Evolutionary conservation across 1,139 yeast species (phyloP).

Genomic region (Suhomyces terraborum): DNA sequence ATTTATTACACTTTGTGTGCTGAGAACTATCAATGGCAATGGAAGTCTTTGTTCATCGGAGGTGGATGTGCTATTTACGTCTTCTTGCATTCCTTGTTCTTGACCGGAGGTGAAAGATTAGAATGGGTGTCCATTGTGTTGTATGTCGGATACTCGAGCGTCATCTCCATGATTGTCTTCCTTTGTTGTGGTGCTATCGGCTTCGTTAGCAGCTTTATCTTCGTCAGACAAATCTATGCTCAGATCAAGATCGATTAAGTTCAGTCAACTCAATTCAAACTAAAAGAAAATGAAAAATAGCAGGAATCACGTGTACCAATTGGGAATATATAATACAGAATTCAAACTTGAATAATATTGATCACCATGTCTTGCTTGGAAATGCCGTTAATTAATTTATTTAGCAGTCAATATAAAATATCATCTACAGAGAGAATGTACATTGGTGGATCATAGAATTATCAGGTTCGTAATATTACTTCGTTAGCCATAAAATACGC

Average conservation of each 20-base stretch:
- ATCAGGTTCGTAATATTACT: neutral
- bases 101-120: slow-evolving; percentile 64
- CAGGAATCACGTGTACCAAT: too few relatives aligned
- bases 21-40: slow-evolving; percentile 96
- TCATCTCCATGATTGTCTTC: slow-evolving; percentile 73
- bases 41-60: slow-evolving; percentile 87
- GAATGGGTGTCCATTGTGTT: slow-evolving; percentile 76
- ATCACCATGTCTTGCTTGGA: neutral
- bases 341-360: too few relatives aligned
- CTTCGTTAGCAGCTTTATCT: slow-evolving; percentile 69
- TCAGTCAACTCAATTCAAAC: neutral
- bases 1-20: slow-evolving; percentile 84
- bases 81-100: slow-evolving; percentile 76
- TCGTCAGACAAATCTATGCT: slow-evolving; percentile 77
- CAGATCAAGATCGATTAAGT: slow-evolving; percentile 77
- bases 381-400: neutral
- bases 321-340: too few relatives aligned
- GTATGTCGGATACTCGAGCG: slow-evolving; percentile 81
- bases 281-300: too few relatives aligned
- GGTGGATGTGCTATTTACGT: slow-evolving; percentile 89
- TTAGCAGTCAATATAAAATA: neutral
- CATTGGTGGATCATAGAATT: neutral
- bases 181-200: slow-evolving; percentile 89
- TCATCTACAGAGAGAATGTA: neutral
- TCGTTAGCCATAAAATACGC: neutral